A percentile compares a stretch with the other conserved stretches of the same genome.
phyloP scores from a whole-genome alignment of 805 yeast species.

The Saturnispora silvae region DNA sequence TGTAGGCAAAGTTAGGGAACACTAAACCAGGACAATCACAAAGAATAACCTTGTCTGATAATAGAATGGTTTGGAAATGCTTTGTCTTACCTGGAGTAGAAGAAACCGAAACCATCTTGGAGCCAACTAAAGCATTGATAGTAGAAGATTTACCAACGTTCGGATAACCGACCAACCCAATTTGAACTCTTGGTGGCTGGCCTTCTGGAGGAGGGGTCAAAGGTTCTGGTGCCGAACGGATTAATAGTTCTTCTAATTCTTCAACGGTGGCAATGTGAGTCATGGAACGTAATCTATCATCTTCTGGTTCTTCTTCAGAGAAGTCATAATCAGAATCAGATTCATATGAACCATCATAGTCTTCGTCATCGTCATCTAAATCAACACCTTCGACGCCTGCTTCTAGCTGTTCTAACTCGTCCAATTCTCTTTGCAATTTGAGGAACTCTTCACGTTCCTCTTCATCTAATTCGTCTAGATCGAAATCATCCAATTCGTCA shows the following conservation, averaged over 20 bases:
- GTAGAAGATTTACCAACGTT: slow-evolving; percentile 83
- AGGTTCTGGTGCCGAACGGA: slow-evolving; percentile 68
- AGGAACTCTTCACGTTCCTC: slow-evolving; percentile 15
- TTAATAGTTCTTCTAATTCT: slow-evolving; percentile 73
- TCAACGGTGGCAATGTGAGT: slow-evolving; percentile 69
- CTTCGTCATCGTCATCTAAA: slow-evolving; percentile 19
- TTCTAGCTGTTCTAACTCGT: slow-evolving; percentile 15
- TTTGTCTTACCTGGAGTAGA: slow-evolving; percentile 98
- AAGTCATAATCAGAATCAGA: slow-evolving; percentile 20
- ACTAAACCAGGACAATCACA: slow-evolving; percentile 99
- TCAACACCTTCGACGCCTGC: slow-evolving; percentile 10
- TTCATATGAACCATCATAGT: slow-evolving; percentile 14
- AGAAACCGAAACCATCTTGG: slow-evolving; percentile 96
- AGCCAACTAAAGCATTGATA: slow-evolving; percentile 90
- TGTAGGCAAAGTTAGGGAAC: slow-evolving; percentile 93
- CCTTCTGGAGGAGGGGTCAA: slow-evolving; percentile 40
- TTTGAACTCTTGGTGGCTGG: slow-evolving; percentile 57
- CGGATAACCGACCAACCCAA: slow-evolving; percentile 97
- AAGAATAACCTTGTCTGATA: slow-evolving; percentile 70
- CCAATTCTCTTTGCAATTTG: slow-evolving; percentile 13
- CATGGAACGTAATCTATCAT: slow-evolving; percentile 32
- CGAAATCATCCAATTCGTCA: slow-evolving; percentile 13
- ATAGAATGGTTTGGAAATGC: slow-evolving; percentile 91
- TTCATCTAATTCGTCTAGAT: slow-evolving; percentile 15
- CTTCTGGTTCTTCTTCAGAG: slow-evolving; percentile 16